A percentile compares a stretch with the other conserved stretches of the same genome.
Evolutionary conservation across 2,329 filamentous ascomycete species (phyloP).

Genomic region (Metarhizium album): DNA sequence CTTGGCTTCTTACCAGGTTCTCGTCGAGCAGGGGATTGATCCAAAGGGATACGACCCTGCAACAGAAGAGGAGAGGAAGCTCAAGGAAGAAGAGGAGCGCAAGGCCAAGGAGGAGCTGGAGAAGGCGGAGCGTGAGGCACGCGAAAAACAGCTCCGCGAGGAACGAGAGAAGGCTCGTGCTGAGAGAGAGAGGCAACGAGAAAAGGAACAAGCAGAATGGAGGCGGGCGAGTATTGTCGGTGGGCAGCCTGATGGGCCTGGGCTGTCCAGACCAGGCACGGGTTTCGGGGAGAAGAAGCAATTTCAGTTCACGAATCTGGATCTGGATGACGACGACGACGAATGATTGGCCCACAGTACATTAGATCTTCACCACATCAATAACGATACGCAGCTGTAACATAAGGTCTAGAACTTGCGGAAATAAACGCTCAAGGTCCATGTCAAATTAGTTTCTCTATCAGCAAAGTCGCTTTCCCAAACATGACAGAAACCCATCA

Average conservation of each 20-base stretch:
- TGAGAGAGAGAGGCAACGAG: slow-evolving; percentile 32
- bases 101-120: slow-evolving; percentile 36
- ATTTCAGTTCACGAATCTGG: slow-evolving; percentile 44
- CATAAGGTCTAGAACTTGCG: not conserved
- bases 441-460: slow-evolving; percentile 1
- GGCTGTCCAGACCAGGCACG: slow-evolving; percentile 15
- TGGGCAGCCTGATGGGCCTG: slow-evolving; percentile 15
- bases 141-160: slow-evolving; percentile 29
- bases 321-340: slow-evolving; percentile 33
- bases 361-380: not conserved
- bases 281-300: slow-evolving; percentile 34
- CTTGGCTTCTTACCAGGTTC: slow-evolving; percentile 51
- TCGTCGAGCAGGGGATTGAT: slow-evolving; percentile 52
- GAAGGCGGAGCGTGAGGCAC: slow-evolving; percentile 33
- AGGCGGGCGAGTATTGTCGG: slow-evolving; percentile 26
- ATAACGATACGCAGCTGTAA: not conserved
- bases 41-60: slow-evolving; percentile 49
- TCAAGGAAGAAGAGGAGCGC: slow-evolving; percentile 38
- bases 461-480: not conserved
- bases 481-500: not conserved
- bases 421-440: not conserved
- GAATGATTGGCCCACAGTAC: slow-evolving; percentile 15
- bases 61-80: slow-evolving; percentile 40
- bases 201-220: slow-evolving; percentile 32
- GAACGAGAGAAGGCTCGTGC: slow-evolving; percentile 27